Evolutionary conservation across 192 early-diverging fungal genomes (phyloP).

Genomic region (Podila horticola): DNA sequence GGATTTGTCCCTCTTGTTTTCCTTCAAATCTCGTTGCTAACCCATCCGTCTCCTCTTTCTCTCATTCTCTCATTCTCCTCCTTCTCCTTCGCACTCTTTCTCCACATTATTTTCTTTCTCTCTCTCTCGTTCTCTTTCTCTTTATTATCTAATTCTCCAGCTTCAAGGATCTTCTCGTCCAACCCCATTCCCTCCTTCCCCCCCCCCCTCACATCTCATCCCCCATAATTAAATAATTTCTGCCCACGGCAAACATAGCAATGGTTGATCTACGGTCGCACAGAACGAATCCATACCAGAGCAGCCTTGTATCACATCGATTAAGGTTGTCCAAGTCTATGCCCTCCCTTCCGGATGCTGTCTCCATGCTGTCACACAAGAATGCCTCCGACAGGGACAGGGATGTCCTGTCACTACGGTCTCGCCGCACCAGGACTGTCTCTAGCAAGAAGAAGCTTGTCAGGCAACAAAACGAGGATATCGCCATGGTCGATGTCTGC

Average conservation of each 20-base stretch:
- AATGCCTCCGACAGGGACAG: neutral
- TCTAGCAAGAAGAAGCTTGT: neutral
- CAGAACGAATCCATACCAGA: conserved; percentile 34
- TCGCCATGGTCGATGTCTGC: neutral
- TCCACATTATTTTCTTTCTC: neutral
- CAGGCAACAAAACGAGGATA: neutral
- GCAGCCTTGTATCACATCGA: conserved; percentile 40
- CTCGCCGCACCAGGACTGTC: neutral
- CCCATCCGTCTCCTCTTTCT: neutral
- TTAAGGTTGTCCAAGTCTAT: neutral
- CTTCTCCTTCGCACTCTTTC: neutral
- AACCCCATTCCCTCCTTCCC: neutral
- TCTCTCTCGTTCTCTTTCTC: conserved; percentile 1
- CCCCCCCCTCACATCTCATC: neutral
- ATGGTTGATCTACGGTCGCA: conserved; percentile 51
- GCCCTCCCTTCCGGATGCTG: neutral
- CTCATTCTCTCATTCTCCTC: neutral
- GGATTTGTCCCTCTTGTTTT: neutral
- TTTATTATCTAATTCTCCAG: neutral
- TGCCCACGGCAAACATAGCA: neutral
- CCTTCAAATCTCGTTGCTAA: neutral
- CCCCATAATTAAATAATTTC: neutral
- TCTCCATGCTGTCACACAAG: neutral
- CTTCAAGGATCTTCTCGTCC: neutral
- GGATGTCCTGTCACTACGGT: neutral